phyloP scores from a whole-genome alignment of 2,329 filamentous ascomycete genomes.

The Apiospora aurea region DNA sequence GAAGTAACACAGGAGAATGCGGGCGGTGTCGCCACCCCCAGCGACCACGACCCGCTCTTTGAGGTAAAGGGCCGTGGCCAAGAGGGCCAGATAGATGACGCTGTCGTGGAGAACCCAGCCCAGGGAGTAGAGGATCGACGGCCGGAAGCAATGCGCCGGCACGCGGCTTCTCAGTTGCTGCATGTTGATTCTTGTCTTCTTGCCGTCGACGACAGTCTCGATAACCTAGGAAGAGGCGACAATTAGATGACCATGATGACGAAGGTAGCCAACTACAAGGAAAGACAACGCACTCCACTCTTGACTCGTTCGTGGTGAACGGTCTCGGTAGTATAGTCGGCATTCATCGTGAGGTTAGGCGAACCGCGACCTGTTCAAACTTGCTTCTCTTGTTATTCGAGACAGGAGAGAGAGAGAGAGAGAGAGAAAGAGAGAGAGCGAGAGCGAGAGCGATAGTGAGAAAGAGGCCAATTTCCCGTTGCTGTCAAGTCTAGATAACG shows the following conservation, averaged over 20 bases:
- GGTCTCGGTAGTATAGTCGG: conserved; percentile 30
- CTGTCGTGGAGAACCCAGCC: conserved; percentile 63
- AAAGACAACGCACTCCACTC: conserved; percentile 24
- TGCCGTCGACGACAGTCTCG: conserved; percentile 25
- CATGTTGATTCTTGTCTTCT: conserved; percentile 43
- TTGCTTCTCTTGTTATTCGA: neutral
- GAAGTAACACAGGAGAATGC: conserved; percentile 57
- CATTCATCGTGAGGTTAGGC: neutral
- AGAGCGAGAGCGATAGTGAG: too few relatives aligned
- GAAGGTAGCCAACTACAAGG: too few relatives aligned
- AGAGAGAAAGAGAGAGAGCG: too few relatives aligned
- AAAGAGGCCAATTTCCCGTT: neutral
- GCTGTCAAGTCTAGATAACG: neutral
- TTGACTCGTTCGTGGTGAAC: conserved; percentile 30
- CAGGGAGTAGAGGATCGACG: conserved; percentile 56
- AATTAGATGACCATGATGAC: neutral
- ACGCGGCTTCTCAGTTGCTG: conserved; percentile 57
- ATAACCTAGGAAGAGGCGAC: conserved; percentile 25
- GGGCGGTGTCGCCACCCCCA: conserved; percentile 36
- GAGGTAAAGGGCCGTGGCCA: conserved; percentile 56
- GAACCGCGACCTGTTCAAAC: neutral
- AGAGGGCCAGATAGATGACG: conserved; percentile 54
- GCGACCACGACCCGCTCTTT: conserved; percentile 51
- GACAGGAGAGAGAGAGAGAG: neutral
- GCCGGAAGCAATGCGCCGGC: conserved; percentile 65